phyloP scores from a whole-genome alignment of 2,329 filamentous ascomycete species.

The Meredithiella fracta region DNA sequence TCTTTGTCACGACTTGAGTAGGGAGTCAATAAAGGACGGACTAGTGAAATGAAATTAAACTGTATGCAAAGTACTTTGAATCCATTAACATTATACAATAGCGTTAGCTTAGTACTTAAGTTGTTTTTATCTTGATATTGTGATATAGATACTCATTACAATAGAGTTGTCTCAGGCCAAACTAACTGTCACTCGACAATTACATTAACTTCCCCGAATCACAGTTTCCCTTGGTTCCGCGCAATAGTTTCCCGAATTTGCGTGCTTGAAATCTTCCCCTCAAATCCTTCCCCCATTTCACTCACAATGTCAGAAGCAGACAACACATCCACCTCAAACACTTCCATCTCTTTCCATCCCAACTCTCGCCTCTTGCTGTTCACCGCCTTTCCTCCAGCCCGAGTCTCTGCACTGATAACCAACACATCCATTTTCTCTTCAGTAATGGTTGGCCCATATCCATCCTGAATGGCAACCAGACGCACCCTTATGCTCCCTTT shows the following conservation, averaged over 20 bases:
- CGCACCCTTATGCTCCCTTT: slow-evolving; percentile 47
- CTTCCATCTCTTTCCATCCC: slow-evolving; percentile 58
- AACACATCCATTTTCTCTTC: slow-evolving; percentile 63
- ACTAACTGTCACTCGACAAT: too few species aligned
- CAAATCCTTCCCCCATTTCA: slow-evolving; percentile 41
- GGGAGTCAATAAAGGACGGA: too few species aligned
- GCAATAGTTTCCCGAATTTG: slow-evolving; percentile 45
- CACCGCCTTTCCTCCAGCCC: slow-evolving; percentile 65
- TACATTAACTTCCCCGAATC: not conserved
- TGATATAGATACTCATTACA: too few species aligned
- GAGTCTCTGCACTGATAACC: slow-evolving; percentile 77
- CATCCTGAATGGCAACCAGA: slow-evolving; percentile 72
- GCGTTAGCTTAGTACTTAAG: too few species aligned
- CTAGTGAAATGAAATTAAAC: too few species aligned
- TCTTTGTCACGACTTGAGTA: too few species aligned
- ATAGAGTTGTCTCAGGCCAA: too few species aligned
- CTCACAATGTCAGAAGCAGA: slow-evolving; percentile 41
- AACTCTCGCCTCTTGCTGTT: slow-evolving; percentile 65
- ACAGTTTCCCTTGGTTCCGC: not conserved
- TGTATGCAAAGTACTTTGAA: too few species aligned
- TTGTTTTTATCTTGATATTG: too few species aligned
- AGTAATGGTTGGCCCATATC: slow-evolving; percentile 80
- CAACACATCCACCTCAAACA: slow-evolving; percentile 82
- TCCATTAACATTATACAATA: too few species aligned
- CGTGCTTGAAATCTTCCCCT: slow-evolving; percentile 80